Base-by-base conservation (phyloP, 1,139 yeast genomes). In the Candida pseudoviswanathii region DNA sequence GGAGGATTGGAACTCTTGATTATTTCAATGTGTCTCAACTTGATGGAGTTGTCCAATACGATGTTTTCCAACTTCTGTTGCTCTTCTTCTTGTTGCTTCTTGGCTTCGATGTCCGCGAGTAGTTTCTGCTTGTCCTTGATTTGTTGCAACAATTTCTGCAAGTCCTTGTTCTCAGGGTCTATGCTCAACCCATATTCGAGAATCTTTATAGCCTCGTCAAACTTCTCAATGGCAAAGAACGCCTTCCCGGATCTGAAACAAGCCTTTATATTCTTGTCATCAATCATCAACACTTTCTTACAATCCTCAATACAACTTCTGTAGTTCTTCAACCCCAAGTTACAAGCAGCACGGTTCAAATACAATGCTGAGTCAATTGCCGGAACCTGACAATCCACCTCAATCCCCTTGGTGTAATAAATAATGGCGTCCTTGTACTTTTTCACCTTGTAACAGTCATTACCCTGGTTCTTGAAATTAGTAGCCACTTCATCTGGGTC, bases 401-500 rank as follows among this genome's bases (percentile, higher is more conserved):
- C 91, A 26, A 95, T 60, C 1, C 96, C 98, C 63, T 89, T 85
- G 31, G 86, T 84, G 62, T 94, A 94, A 61, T 76, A 86, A 48
- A 81, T 86, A 41, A 89, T 72, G 0, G 99, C 99, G 55, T 83
- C 83, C 52, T 81, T 77, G 67, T 80, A 94, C 58, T 85, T 82
- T 58, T 86, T 88, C 5, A 71, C 73, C 64, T 81, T 85, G 70
- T 78, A 94, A 54, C 89, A 81, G 24, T 90, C 97, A 63, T 95
- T 94, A 8, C 99, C 99, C 64, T 94, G 98, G 54, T 81, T 85
- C 58, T 91, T 91, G 73, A 92, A 94, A 62, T 91, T 91, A 30
- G 82, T 78, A 2, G 98, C 98, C 43, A 92, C 75, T 61, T 94
- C 99, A 59, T 87, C 84, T 0, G 98, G 97, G 54, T 90, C 96